Conservation (phyloP, 768 basidiomycete species). For the Trametes cinnabarina region DNA sequence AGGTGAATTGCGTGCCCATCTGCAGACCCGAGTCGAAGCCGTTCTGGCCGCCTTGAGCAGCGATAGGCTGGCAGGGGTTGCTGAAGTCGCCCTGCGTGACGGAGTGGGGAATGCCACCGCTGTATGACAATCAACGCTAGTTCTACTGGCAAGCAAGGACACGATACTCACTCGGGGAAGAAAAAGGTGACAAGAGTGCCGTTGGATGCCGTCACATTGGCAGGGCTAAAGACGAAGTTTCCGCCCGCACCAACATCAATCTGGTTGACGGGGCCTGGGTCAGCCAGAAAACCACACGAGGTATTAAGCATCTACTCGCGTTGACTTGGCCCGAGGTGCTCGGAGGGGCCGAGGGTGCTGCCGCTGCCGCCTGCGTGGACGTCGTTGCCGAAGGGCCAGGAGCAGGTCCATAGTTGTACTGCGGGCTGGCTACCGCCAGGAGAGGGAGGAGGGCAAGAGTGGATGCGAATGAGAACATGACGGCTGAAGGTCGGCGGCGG, state of each 20-base stretch:
- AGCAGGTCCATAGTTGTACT: constrained; percentile 30
- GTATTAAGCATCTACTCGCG: constrained; percentile 7
- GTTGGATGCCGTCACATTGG: constrained; percentile 45
- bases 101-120: constrained; percentile 22
- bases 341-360: constrained; percentile 32
- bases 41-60: constrained; percentile 34
- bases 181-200: constrained; percentile 55
- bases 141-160: not conserved
- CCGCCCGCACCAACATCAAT: constrained; percentile 43
- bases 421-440: constrained; percentile 37
- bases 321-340: constrained; percentile 20
- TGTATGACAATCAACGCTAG: not conserved
- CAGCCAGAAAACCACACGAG: no score
- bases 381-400: constrained; percentile 23
- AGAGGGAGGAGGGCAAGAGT: constrained; percentile 32
- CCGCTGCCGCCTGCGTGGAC: constrained; percentile 23
- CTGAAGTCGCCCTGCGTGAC: constrained; percentile 32
- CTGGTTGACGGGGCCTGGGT: constrained; percentile 23
- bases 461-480: constrained; percentile 33
- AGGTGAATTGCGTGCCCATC: constrained; percentile 40
- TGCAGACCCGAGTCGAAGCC: constrained; percentile 54
- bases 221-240: constrained; percentile 42
- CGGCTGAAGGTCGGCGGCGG: constrained; percentile 10
- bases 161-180: constrained; percentile 43
- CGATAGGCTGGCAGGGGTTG: constrained; percentile 39